A percentile compares a stretch with the other conserved stretches of the same genome.
Evolutionary conservation across 805 yeast species (phyloP).

Genomic region (Yamadazyma olivae): DNA sequence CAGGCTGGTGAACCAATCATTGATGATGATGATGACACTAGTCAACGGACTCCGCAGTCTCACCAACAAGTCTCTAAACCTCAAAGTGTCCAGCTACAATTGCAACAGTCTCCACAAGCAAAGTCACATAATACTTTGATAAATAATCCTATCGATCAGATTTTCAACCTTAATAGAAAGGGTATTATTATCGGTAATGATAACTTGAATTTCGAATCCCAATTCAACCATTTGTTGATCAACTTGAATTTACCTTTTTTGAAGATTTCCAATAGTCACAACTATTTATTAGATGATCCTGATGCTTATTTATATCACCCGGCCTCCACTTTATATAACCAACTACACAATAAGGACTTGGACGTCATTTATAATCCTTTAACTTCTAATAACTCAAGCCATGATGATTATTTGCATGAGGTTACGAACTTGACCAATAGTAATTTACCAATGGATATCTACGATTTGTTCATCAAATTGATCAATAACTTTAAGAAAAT

Average conservation of each 20-base stretch:
- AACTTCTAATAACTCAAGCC: constrained; percentile 23
- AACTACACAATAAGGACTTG: constrained; percentile 33
- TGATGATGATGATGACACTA: not conserved
- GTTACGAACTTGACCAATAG: constrained; percentile 14
- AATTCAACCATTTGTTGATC: constrained; percentile 41
- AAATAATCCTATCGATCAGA: constrained; percentile 44
- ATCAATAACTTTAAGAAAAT: constrained; percentile 42
- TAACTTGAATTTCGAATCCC: constrained; percentile 43
- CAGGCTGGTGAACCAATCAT: constrained; percentile 17
- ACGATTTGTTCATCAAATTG: constrained; percentile 41
- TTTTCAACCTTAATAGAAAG: constrained; percentile 39
- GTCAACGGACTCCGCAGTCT: not conserved
- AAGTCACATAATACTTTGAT: constrained; percentile 13
- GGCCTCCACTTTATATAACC: constrained; percentile 33
- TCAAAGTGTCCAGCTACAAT: not conserved
- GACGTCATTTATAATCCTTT: constrained; percentile 39
- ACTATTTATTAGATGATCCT: constrained; percentile 39
- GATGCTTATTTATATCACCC: constrained; percentile 41
- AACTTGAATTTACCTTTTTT: constrained; percentile 42
- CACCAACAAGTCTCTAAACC: constrained; percentile 2
- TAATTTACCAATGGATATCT: constrained; percentile 37
- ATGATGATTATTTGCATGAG: constrained; percentile 15
- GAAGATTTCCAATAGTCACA: constrained; percentile 43
- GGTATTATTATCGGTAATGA: constrained; percentile 46
- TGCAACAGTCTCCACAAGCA: constrained; percentile 3